Base-by-base conservation (phyloP, 768 basidiomycete genomes). In the Boletus rubroflammeus region DNA sequence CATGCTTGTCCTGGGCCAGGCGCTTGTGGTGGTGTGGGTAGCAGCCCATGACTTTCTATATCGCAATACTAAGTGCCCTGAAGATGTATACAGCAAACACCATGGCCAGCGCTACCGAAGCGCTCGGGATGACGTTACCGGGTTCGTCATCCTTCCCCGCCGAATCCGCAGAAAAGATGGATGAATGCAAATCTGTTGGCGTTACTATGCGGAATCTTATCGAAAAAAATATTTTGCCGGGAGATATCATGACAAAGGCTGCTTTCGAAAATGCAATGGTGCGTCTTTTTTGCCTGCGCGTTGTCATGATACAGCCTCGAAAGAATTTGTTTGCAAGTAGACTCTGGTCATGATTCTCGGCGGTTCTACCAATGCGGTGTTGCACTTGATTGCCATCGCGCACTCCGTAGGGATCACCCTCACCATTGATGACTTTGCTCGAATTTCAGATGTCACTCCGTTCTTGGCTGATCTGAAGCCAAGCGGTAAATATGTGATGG, bases 201-300 rank as follows among this genome's bases (percentile, higher is more conserved):
- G 69, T 78, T 29, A 83, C 80, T n/a, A 94, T 99, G 87, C 78
- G 82, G 63, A 84, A 88, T 66, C 81, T 99, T 47, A 76, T 98
- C 50, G 88, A 88, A 70, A 85, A 93, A 73, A 93, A 97, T 75
- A 88, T 98, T 65, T 79, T 90, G 41, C 97, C 97, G 4, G 77
- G 90, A 47, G 88, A 98, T 64, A 98, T 99, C 73, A 98, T 98
- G 96, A 98, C 94, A 17, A 83, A 88, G 10, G 82, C 88, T 19
- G 95, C 97, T 10, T 98, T 98, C 63, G 97, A 98, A 75, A 98
- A 98, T 72, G 96, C 97, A 5, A 95, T 98, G 83, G 96, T 92
- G 72, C 46, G 67, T 54, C 50, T 43, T 48, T 41, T 40, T 44
- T 15, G 51, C 48, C 49, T 9, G n/a, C 39, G 14, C 23, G 50